A percentile compares a stretch with the other conserved stretches of the same genome.
Conservation (phyloP, 2,329 filamentous ascomycete species). For the Neofusicoccum laricinum region DNA sequence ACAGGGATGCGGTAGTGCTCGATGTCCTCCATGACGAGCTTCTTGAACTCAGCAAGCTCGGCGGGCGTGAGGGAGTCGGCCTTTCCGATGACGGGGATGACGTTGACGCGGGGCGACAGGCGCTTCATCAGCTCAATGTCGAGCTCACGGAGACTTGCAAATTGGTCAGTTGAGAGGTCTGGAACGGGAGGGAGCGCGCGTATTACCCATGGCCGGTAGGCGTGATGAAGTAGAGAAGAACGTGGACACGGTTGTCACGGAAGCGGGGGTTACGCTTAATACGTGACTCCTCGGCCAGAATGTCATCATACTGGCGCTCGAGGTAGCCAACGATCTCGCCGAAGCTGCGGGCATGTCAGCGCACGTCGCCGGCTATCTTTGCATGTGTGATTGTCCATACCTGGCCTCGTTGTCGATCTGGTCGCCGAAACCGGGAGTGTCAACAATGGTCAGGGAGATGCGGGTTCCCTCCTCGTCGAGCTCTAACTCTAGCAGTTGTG, state of each 20-base stretch:
- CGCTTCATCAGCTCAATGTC: slow-evolving; percentile 99
- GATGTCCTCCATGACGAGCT: slow-evolving; percentile 99
- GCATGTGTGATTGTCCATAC: slow-evolving; percentile 48
- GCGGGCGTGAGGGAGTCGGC: slow-evolving; percentile 95
- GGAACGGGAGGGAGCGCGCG: neutral
- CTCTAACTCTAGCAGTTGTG: slow-evolving; percentile 68
- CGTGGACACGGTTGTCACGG: slow-evolving; percentile 98
- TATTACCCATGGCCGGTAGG: slow-evolving; percentile 87
- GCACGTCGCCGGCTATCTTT: neutral
- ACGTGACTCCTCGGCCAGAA: slow-evolving; percentile 97
- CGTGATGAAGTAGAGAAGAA: slow-evolving; percentile 98
- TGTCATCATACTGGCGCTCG: slow-evolving; percentile 98
- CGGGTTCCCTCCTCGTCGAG: slow-evolving; percentile 97
- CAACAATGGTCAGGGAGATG: slow-evolving; percentile 96
- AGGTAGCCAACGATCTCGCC: slow-evolving; percentile 97
- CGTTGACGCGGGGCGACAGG: slow-evolving; percentile 94
- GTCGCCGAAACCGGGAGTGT: slow-evolving; percentile 97
- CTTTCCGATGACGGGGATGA: slow-evolving; percentile 98
- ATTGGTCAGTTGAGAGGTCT: neutral
- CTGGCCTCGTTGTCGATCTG: slow-evolving; percentile 99
- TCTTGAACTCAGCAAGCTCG: slow-evolving; percentile 98
- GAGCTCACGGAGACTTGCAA: slow-evolving; percentile 82
- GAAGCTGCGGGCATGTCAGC: slow-evolving; percentile 60
- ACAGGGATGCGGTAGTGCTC: slow-evolving; percentile 99
- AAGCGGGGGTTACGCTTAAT: slow-evolving; percentile 99